Base-by-base conservation (phyloP, 177 flowering plant genomes). In the Vitis hybrid region DNA sequence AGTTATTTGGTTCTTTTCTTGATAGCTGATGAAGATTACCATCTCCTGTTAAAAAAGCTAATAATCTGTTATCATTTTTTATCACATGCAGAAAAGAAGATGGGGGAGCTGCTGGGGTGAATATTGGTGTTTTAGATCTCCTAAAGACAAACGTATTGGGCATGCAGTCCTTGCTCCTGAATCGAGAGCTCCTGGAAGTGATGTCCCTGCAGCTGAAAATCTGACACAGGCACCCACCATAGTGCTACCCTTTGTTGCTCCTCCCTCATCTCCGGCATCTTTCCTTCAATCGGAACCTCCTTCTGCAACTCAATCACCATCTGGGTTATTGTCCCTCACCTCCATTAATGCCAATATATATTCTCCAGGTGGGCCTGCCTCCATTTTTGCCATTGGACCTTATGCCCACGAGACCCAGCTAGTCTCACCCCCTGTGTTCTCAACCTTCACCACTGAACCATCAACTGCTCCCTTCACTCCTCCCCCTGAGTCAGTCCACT, bases 211-310 rank as follows among this genome's bases (percentile, higher is more conserved):
- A 23, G 9, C 84, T 32, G 84, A 79, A 72, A 83, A 67, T 78
- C 68, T 78, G 26, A 17, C 60, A 63, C 90, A 83, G 72, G 75
- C 84, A 18, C 79, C 91, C 57, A 45, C 84, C 2, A 51, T 79
- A 11, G 67, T 70, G 18, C 80, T 85, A n/a, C 97, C 97, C 49
- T 94, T 93, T 56, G 75, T 79, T 56, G 99, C 99, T 4, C 99
- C 99, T 70, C 99, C 99, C 32, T 92, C 99, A 1, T 96, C 99
- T 65, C 99, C 99, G 45, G 98, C 90, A 30, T 96, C 99, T 30
- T 92, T 94, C 77, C 81, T 92, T 59, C 97, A 80, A 49, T 96
- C 99, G n/a, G 98, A 90, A 69, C 90, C 95, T 56, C 88, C 92
- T 55, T 91, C 99, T 18, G 84, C 81, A 30, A 68, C 84, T 21